A percentile compares a stretch with the other conserved stretches of the same genome.
These are phyloP conservation scores for Trametes maxima DNA, from an alignment of 768 basidiomycete species.

Conservation along the genomic window DNA sequence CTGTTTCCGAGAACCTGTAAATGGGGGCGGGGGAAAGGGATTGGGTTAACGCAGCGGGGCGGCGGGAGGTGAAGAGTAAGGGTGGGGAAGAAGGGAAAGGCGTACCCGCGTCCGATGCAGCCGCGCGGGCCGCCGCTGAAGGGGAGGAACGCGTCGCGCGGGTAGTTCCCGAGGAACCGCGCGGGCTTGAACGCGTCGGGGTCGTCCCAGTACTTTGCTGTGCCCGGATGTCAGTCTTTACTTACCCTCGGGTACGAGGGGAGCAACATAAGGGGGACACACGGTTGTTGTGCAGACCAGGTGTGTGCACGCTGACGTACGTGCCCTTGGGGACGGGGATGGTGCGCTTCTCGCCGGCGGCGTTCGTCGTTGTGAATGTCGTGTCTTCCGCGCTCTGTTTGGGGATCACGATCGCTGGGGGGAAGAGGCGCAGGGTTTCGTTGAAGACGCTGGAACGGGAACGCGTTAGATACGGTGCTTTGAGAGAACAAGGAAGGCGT, in stretches of 20 bases:
- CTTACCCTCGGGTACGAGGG: neutral
- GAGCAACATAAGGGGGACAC: slow-evolving; percentile 3
- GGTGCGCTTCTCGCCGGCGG: slow-evolving; percentile 29
- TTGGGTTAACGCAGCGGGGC: neutral
- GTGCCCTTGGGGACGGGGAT: slow-evolving; percentile 34
- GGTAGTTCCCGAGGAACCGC: slow-evolving; percentile 55
- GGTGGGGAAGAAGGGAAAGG: slow-evolving; percentile 2
- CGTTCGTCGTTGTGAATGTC: slow-evolving; percentile 29
- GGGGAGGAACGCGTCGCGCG: slow-evolving; percentile 55
- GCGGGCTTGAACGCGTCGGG: slow-evolving; percentile 41
- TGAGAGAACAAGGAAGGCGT: neutral
- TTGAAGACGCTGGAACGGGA: slow-evolving; percentile 32
- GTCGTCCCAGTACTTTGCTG: slow-evolving; percentile 43
- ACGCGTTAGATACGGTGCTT: too few species aligned
- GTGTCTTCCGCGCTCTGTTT: slow-evolving; percentile 35
- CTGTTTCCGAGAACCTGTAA: slow-evolving; percentile 44
- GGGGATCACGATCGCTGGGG: slow-evolving; percentile 32
- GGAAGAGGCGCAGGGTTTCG: slow-evolving; percentile 39
- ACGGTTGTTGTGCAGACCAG: slow-evolving; percentile 40
- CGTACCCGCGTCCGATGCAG: slow-evolving; percentile 50
- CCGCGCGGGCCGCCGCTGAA: slow-evolving; percentile 52
- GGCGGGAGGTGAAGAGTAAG: neutral
- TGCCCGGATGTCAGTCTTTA: neutral
- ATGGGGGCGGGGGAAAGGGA: slow-evolving; percentile 35
- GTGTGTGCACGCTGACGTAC: slow-evolving; percentile 28